A percentile compares a stretch with the other conserved stretches of the same genome.
Conservation (phyloP, 2,329 filamentous ascomycete species). For the Clathrospora elynae region DNA sequence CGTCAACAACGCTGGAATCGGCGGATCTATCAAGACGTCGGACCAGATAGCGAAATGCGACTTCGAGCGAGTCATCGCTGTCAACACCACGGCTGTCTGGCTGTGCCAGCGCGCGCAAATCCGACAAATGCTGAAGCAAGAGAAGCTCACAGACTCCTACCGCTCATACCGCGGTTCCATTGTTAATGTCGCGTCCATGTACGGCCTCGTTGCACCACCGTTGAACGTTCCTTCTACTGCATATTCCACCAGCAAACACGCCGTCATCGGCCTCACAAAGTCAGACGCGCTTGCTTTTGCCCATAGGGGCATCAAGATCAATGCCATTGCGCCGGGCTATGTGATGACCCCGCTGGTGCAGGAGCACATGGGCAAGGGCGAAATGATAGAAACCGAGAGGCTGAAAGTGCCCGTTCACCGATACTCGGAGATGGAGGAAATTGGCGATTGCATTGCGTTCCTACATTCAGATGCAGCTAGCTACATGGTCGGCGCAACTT, state of each 20-base stretch:
- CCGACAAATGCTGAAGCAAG: conserved; percentile 58
- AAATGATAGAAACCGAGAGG: conserved; percentile 45
- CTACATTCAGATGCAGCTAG: conserved; percentile 72
- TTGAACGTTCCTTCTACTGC: conserved; percentile 50
- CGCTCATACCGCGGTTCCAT: conserved; percentile 56
- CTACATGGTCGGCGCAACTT: conserved; percentile 74
- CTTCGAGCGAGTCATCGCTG: conserved; percentile 57
- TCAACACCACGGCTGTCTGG: conserved; percentile 64
- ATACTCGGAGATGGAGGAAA: conserved; percentile 63
- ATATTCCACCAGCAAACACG: conserved; percentile 61
- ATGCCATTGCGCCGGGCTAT: conserved; percentile 63
- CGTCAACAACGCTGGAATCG: conserved; percentile 62
- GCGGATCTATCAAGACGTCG: conserved; percentile 50
- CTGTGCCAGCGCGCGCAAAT: conserved; percentile 62
- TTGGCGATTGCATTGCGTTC: conserved; percentile 73
- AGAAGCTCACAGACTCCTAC: conserved; percentile 38
- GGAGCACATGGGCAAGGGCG: conserved; percentile 28
- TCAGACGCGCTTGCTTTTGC: conserved; percentile 61
- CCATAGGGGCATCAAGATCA: conserved; percentile 60
- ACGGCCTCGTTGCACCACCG: conserved; percentile 53
- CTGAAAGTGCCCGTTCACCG: conserved; percentile 54
- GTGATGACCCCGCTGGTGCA: conserved; percentile 51
- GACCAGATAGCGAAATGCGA: conserved; percentile 55
- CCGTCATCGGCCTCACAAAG: conserved; percentile 60
- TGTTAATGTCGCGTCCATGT: conserved; percentile 61